Evolutionary conservation across 2,329 filamentous ascomycete genomes (phyloP).

Genomic region (Claviceps capensis): DNA sequence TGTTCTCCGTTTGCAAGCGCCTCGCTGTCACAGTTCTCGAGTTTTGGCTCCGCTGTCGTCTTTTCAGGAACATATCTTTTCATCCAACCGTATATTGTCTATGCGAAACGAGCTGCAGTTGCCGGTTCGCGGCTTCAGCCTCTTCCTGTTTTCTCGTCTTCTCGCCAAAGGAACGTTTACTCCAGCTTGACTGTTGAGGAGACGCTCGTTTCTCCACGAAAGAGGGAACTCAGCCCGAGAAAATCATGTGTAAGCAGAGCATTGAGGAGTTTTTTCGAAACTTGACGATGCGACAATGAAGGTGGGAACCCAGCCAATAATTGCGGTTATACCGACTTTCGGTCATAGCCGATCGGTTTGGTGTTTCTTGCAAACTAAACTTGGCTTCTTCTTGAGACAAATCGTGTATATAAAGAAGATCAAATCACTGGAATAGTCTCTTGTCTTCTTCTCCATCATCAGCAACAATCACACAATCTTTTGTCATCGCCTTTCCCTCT

Average conservation of each 20-base stretch:
- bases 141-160: neutral
- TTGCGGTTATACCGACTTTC: neutral
- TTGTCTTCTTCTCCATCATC: neutral
- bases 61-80: neutral
- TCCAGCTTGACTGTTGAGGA: neutral
- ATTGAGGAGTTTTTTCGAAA: neutral
- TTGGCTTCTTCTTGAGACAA: neutral
- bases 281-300: neutral
- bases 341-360: neutral
- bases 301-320: neutral
- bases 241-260: neutral
- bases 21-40: neutral
- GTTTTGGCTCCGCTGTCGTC: neutral
- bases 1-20: neutral
- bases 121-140: no score
- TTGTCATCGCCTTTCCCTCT: neutral
- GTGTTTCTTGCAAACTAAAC: neutral
- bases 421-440: neutral
- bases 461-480: neutral
- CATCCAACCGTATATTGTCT: neutral
- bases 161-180: neutral
- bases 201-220: neutral
- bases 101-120: neutral
- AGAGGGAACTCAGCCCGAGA: neutral
- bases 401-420: slow-evolving; percentile 1